These are phyloP conservation scores for Phaseolus lunatus DNA, from an alignment of 306 rosid genomes.

Conservation along the genomic window DNA sequence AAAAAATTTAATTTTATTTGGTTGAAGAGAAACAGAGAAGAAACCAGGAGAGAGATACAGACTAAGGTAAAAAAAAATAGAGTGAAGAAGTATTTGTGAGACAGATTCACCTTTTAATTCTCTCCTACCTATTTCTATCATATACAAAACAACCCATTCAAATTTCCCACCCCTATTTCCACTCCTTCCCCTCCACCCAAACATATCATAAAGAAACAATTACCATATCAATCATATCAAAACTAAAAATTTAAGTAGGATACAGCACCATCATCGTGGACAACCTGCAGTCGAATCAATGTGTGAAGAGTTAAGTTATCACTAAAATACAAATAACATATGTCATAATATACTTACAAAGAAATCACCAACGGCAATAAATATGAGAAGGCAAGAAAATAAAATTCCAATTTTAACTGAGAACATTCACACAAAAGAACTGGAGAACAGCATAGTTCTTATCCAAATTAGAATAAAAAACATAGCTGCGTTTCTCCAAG, in stretches of 20 bases:
- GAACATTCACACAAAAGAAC: not conserved
- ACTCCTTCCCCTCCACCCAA: too few species aligned
- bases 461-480: conserved; percentile 4
- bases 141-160: too few species aligned
- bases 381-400: not conserved
- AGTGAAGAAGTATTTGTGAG: too few species aligned
- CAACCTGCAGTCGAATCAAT: conserved; percentile 75
- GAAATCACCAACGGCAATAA: not conserved
- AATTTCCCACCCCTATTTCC: too few species aligned
- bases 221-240: conserved; percentile 30
- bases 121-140: too few species aligned
- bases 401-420: not conserved
- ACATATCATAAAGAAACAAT: not conserved
- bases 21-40: too few species aligned
- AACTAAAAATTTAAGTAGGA: conserved; percentile 58
- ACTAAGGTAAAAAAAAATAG: too few species aligned
- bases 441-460: not conserved
- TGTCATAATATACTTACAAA: not conserved
- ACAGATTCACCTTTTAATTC: too few species aligned
- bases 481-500: not conserved
- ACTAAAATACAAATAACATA: not conserved
- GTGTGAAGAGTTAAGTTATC: not conserved
- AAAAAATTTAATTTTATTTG: too few species aligned
- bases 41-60: too few species aligned
- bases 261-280: conserved; percentile 95